Percentiles rank a stretch among this genome's conserved stretches.
Conservation (phyloP, 2,329 filamentous ascomycete genomes). For the Cucurbitaria berberidis region DNA sequence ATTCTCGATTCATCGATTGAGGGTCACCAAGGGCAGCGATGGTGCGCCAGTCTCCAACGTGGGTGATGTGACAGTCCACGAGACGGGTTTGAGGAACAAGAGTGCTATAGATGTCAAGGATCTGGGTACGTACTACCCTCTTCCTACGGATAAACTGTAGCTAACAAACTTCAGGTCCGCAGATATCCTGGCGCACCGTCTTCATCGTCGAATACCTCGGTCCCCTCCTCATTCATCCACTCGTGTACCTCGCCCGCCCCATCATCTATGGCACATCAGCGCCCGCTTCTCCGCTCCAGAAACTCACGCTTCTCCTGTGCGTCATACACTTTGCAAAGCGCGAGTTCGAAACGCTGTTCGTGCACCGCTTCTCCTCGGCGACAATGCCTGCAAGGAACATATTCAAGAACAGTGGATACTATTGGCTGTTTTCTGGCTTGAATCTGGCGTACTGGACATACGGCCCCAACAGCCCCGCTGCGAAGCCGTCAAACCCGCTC, state of each 20-base stretch:
- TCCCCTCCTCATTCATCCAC: constrained; percentile 83
- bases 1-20: constrained; percentile 64
- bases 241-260: constrained; percentile 73
- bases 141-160: background rate
- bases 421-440: constrained; percentile 84
- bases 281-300: constrained; percentile 69
- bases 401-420: constrained; percentile 93
- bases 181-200: constrained; percentile 91
- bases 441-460: constrained; percentile 88
- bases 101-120: constrained; percentile 85
- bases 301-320: constrained; percentile 75
- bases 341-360: constrained; percentile 90
- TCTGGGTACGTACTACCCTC: constrained; percentile 65
- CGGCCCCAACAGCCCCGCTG: constrained; percentile 72
- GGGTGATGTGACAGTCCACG: constrained; percentile 58
- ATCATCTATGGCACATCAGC: constrained; percentile 69
- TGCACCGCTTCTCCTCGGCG: constrained; percentile 92
- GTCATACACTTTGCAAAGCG: constrained; percentile 90
- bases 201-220: constrained; percentile 96
- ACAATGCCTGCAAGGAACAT: constrained; percentile 94
- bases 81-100: constrained; percentile 63
- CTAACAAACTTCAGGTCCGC: constrained; percentile 66
- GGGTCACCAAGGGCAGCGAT: constrained; percentile 70
- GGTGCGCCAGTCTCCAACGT: constrained; percentile 63
- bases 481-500: constrained; percentile 57